phyloP scores from a whole-genome alignment of 164 flowering plant species.

The Berberis thunbergii region DNA sequence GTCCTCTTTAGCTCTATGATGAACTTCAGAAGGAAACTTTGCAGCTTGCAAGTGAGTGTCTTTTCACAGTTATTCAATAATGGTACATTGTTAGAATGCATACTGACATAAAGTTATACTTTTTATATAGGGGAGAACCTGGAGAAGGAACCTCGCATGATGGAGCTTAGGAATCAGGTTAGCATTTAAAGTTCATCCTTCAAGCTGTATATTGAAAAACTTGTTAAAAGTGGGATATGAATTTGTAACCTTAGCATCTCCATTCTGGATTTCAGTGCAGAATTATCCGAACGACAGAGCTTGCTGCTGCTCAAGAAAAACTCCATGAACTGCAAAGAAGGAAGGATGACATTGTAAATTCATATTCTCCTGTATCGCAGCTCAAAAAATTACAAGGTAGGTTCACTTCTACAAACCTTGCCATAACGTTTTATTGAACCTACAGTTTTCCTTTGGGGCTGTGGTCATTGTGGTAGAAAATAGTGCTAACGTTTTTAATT shows the following conservation, averaged over 20 bases:
- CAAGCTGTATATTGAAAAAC: not conserved
- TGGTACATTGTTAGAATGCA: not conserved
- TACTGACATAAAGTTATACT: not conserved
- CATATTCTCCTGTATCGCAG: constrained; percentile 56
- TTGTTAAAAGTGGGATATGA: not conserved
- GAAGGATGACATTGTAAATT: constrained; percentile 57
- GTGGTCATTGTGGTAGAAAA: too few species aligned
- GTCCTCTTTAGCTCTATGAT: constrained; percentile 53
- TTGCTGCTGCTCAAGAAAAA: constrained; percentile 89
- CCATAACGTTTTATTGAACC: not conserved
- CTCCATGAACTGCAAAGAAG: constrained; percentile 59
- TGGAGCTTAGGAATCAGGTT: constrained; percentile 88
- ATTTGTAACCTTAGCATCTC: not conserved
- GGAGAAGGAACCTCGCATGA: constrained; percentile 80
- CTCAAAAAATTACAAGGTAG: constrained; percentile 72
- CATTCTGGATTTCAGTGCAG: constrained; percentile 51
- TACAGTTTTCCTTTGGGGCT: too few species aligned
- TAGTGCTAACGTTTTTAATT: not conserved
- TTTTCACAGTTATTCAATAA: not conserved
- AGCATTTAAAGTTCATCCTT: constrained; percentile 2
- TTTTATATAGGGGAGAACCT: constrained; percentile 53
- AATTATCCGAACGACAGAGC: constrained; percentile 84
- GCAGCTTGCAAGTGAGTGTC: constrained; percentile 87
- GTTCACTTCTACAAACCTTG: not conserved
- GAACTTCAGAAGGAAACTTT: constrained; percentile 86